These are phyloP conservation scores for Acrodontium crateriforme DNA, from an alignment of 2,329 filamentous ascomycete genomes.

Conservation along the genomic window DNA sequence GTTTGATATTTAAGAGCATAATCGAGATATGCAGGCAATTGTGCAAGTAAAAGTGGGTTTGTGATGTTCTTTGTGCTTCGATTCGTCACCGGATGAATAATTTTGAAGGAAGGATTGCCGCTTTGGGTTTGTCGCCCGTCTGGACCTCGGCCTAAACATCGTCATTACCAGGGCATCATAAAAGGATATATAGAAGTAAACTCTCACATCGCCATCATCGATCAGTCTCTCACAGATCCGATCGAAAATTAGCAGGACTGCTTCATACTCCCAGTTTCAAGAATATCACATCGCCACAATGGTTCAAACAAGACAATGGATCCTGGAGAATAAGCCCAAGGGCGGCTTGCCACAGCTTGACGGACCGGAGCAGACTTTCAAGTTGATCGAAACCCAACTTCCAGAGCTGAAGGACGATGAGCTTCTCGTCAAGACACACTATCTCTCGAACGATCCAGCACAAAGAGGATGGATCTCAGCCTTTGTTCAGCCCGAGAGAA, in stretches of 20 bases:
- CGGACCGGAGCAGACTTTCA: slow-evolving; percentile 28
- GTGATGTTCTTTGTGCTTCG: too few species aligned
- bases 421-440: slow-evolving; percentile 34
- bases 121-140: too few species aligned
- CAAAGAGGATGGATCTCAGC: slow-evolving; percentile 40
- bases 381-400: slow-evolving; percentile 18
- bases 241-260: neutral
- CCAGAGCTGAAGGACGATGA: slow-evolving; percentile 23
- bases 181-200: too few species aligned
- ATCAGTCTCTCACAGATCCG: too few species aligned
- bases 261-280: neutral
- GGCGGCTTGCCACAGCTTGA: slow-evolving; percentile 22
- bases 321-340: slow-evolving; percentile 28
- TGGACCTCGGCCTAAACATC: too few species aligned
- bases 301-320: slow-evolving; percentile 25
- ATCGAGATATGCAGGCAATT: too few species aligned
- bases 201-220: too few species aligned
- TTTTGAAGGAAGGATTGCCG: too few species aligned
- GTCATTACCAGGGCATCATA: too few species aligned
- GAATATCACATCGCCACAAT: slow-evolving; percentile 4
- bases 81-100: too few species aligned
- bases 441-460: slow-evolving; percentile 40
- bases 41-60: too few species aligned
- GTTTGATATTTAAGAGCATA: too few species aligned
- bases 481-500: slow-evolving; percentile 29